Base-by-base conservation (phyloP, 2,329 filamentous ascomycete genomes). In the Macrophomina tecta region DNA sequence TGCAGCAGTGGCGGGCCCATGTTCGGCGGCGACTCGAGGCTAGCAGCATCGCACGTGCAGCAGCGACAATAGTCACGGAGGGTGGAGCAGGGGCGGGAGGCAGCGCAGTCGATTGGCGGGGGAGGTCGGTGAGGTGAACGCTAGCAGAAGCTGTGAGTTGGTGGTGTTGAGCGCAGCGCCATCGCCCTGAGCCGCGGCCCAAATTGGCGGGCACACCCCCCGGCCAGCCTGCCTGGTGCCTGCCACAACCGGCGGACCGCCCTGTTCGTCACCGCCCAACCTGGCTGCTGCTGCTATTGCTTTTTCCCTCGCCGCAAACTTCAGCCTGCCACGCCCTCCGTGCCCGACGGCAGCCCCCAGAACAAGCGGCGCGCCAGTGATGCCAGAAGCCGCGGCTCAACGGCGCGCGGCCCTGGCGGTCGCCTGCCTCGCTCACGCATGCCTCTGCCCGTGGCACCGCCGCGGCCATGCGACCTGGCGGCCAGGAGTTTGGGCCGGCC, bases 31-130 rank as follows among this genome's bases (percentile, higher is more conserved):
- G 58, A 28, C 18, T 23, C 28, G 38, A 14, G n/a, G 45, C 58
- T 49, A 49, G 58, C n/a, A 32, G 58, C 58, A 18, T 36, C n/a
- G 58, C 58, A 49, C 42, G 58, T 38, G 42, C 58, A 48, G 58
- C 28, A 61, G 30, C 40, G 8, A 23, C 36, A 40, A 30, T 14
- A 32, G 40, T 58, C 38, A 45, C 42, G 16, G 56, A 40, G 30
- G 18, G 56, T 46, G 40, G 40, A 61, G 40, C 56, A 18, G 40
- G 18, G 8, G 7, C 32, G 23, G 12, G 55, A 36, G 14, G 55
- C 28, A n/a, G 40, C 32, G 30, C 51, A 16, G 51, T 34, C 28
- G 16, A n/a, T 28, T 28, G 51, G 51, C n/a, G 51, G 16, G 52
- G 52, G 53, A 14, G 48, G 40, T 46, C 40, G 56, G 56, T 48